phyloP scores from a whole-genome alignment of 1,284 basidiomycete species.

The Cutaneotrichosporon mucoides region DNA sequence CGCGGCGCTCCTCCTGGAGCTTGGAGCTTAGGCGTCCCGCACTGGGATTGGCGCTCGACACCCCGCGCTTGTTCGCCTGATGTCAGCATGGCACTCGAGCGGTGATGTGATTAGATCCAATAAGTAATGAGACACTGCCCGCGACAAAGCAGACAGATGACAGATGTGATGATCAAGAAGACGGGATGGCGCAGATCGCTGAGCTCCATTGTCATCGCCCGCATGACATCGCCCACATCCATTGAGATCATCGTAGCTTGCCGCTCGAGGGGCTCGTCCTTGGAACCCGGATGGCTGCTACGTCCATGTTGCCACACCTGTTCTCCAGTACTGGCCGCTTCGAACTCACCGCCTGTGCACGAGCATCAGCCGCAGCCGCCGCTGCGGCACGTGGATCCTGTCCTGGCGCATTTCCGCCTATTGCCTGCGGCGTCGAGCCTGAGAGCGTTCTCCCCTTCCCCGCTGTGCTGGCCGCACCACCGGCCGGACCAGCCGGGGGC shows the following conservation, averaged over 20 bases:
- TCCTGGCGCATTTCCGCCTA: conserved; percentile 15
- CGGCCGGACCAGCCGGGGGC: neutral
- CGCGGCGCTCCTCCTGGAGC: conserved; percentile 32
- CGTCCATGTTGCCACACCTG: neutral
- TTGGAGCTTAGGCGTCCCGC: conserved; percentile 44
- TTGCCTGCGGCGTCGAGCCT: conserved; percentile 22
- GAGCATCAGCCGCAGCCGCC: conserved; percentile 42
- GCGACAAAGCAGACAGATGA: too few relatives aligned
- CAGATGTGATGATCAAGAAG: too few relatives aligned
- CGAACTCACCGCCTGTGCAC: conserved; percentile 42
- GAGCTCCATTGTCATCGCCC: too few relatives aligned
- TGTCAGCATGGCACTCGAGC: conserved; percentile 5
- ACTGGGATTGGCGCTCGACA: conserved; percentile 40
- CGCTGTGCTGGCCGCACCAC: neutral
- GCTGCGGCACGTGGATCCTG: conserved; percentile 39
- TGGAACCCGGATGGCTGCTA: too few relatives aligned
- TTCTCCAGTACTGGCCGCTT: neutral
- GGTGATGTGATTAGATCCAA: too few relatives aligned
- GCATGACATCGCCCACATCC: too few relatives aligned
- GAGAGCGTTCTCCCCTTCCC: neutral
- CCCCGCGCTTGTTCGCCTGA: conserved; percentile 42
- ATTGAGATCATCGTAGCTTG: too few relatives aligned
- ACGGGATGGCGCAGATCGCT: too few relatives aligned
- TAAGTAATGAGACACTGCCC: too few relatives aligned
- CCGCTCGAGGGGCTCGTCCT: too few relatives aligned